Percentiles rank a stretch among this genome's conserved stretches.
phyloP scores from a whole-genome alignment of 768 basidiomycete species.

The Mycena latifolia region DNA sequence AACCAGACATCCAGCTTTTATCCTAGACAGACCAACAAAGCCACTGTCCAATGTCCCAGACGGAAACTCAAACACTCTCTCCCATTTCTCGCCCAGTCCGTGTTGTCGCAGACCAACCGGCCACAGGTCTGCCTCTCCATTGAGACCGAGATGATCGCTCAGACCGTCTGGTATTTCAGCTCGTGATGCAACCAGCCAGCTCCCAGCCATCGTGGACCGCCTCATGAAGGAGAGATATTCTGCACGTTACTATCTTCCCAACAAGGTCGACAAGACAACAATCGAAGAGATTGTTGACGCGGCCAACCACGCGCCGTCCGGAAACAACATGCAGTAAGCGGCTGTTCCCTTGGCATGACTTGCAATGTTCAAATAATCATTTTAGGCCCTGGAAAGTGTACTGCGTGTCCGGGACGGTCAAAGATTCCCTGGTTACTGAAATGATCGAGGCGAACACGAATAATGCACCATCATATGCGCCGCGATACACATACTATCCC shows the following conservation, averaged over 20 bases:
- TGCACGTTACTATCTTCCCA: conserved; percentile 25
- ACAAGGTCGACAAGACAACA: conserved; percentile 14
- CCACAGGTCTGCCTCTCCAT: no score
- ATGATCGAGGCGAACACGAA: conserved; percentile 28
- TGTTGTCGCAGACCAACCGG: neutral
- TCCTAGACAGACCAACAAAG: no score
- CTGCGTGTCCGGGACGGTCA: conserved; percentile 21
- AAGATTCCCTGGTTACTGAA: conserved; percentile 21
- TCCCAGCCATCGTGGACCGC: neutral
- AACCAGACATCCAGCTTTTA: no score
- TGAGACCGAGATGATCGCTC: no score
- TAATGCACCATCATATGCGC: neutral
- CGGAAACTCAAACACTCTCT: neutral
- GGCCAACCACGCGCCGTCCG: conserved; percentile 28
- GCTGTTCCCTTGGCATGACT: no score
- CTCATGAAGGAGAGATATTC: conserved; percentile 30
- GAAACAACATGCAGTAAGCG: conserved; percentile 32
- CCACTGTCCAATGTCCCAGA: neutral
- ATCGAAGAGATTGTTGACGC: conserved; percentile 34
- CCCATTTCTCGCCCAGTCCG: neutral
- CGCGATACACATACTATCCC: conserved; percentile 28
- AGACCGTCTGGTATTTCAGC: no score
- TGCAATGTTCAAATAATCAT: neutral
- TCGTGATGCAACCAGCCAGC: no score
- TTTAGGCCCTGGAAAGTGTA: conserved; percentile 38